Evolutionary conservation across 169 alveolate genomes (phyloP), one percentile per base, ranked within the genome.

Genomic region (Plasmodium billcollinsi): DNA sequence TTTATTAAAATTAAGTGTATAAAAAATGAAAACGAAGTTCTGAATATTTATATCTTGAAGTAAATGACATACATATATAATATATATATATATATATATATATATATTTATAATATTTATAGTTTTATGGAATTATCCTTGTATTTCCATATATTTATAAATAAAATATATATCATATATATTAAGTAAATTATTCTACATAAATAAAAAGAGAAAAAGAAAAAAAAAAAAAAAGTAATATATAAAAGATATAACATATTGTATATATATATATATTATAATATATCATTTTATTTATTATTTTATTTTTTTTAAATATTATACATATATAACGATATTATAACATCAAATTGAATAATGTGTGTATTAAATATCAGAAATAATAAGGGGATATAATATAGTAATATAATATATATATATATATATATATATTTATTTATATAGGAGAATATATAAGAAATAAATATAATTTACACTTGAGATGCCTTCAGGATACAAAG

Each of bases 51-150:
- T 33, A 33, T 33, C 45, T 5, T 33, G 45, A 33, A 5, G 8
- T 33, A 33, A 33, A 33, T 33, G 9, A 33, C 45, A 33, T 33
- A 33, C 45, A 33, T 33, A 14, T 56, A 11, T 11, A 0, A 54
- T 54, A 54, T 54, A 54, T 54, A 54, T 54, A 54, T 54, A 54
- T 11, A 50, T 50, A 50, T 50, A 50, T 52, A 52, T 52, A 52
- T 52, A 11, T 52, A 52, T 52, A 52, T 52, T 3, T 52, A 52
- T 52, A 52, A 52, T 52, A 52, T 52, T 52, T 52, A 52, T 52
- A 52, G 21, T 14, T 50, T 15, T 52, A 14, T 52, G n/a, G 5
- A 14, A 14, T 52, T 52, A 14, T 52, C 18, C 18, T 52, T 52
- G n/a, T 52, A 14, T 52, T 52, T 7, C n/a, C 7, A 52, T 52